A percentile compares a stretch with the other conserved stretches of the same genome.
Evolutionary conservation across 352 stramenopile species (phyloP).

Genomic region (Phytophthora europaea): DNA sequence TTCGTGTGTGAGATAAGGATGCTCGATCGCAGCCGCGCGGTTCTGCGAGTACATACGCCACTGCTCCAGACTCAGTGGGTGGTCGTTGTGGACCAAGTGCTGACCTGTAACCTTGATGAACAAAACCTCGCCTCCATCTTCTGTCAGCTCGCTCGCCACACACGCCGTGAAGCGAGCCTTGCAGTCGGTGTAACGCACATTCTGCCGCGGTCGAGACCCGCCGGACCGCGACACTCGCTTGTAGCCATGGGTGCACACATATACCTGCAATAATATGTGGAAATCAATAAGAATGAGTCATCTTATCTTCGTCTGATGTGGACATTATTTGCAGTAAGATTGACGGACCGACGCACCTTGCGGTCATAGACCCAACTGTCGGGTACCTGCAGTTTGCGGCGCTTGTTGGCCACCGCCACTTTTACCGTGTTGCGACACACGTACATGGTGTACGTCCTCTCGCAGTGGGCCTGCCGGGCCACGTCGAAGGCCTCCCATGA

Average conservation of each 20-base stretch:
- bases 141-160: slow-evolving; percentile 60
- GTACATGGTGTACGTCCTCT: slow-evolving; percentile 86
- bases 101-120: slow-evolving; percentile 77
- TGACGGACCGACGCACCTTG: slow-evolving; percentile 46
- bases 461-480: slow-evolving; percentile 69
- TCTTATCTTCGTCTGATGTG: slow-evolving; percentile 1
- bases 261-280: slow-evolving; percentile 49
- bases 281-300: slow-evolving; percentile 2
- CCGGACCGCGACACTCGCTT: slow-evolving; percentile 71
- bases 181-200: slow-evolving; percentile 78
- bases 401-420: slow-evolving; percentile 77
- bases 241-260: slow-evolving; percentile 83
- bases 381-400: slow-evolving; percentile 74
- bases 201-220: slow-evolving; percentile 69
- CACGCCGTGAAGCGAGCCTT: slow-evolving; percentile 74
- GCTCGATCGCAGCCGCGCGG: slow-evolving; percentile 71
- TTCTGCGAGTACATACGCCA: slow-evolving; percentile 88
- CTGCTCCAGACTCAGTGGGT: slow-evolving; percentile 70
- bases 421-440: slow-evolving; percentile 85
- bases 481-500: slow-evolving; percentile 85
- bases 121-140: slow-evolving; percentile 56
- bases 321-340: slow-evolving; percentile 5
- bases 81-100: slow-evolving; percentile 73
- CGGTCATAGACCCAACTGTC: slow-evolving; percentile 74
- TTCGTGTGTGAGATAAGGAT: slow-evolving; percentile 78